These are phyloP conservation scores for Cordia subcordata DNA, from an alignment of 257 asterid genomes.

Conservation along the genomic window DNA sequence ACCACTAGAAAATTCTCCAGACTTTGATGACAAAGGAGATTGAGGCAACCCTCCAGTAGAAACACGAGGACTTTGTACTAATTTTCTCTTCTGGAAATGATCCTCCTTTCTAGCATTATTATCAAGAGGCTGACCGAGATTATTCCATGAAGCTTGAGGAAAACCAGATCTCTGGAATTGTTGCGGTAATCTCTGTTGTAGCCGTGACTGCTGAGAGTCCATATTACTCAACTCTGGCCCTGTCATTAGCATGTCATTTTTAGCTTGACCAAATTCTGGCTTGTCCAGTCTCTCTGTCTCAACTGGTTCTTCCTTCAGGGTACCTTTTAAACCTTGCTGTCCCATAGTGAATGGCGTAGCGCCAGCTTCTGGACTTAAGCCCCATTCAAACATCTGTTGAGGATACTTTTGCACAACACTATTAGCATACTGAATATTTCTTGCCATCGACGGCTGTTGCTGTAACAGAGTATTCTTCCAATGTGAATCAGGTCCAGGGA, in stretches of 20 bases:
- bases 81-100: conserved; percentile 65
- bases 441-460: conserved; percentile 60
- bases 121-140: conserved; percentile 65
- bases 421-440: conserved; percentile 59
- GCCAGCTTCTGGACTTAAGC: conserved; percentile 63
- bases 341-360: conserved; percentile 52
- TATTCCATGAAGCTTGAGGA: conserved; percentile 77
- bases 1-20: conserved; percentile 94
- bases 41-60: conserved; percentile 93
- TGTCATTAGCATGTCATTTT: conserved; percentile 40
- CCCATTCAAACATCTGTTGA: conserved; percentile 53
- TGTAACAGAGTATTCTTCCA: conserved; percentile 76
- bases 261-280: conserved; percentile 40
- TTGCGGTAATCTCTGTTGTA: conserved; percentile 68
- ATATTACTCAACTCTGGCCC: conserved; percentile 50
- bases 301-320: conserved; percentile 84
- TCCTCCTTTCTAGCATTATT: conserved; percentile 68
- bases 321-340: conserved; percentile 73
- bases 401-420: conserved; percentile 63
- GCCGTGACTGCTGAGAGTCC: conserved; percentile 60
- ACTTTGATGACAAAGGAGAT: conserved; percentile 93
- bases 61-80: conserved; percentile 83
- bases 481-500: conserved; percentile 64
- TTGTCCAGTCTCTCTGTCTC: conserved; percentile 72
- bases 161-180: conserved; percentile 59